These are phyloP conservation scores for Salvia miltiorrhiza DNA, from an alignment of 257 asterid genomes.

Conservation along the genomic window DNA sequence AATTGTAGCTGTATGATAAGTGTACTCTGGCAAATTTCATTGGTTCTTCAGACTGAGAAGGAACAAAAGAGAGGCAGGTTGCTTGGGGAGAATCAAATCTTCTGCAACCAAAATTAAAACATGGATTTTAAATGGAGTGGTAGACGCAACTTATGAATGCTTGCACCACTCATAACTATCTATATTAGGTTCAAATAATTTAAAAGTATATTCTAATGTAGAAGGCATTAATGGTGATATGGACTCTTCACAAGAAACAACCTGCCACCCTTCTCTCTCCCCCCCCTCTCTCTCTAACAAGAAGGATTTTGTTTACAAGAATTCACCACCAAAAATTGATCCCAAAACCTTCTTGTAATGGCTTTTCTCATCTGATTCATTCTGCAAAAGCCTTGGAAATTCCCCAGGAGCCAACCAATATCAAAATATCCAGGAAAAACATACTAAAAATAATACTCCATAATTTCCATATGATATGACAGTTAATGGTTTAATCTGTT, in stretches of 20 bases:
- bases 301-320: not conserved
- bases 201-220: not conserved
- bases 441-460: not conserved
- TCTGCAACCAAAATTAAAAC: slow-evolving; percentile 10
- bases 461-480: too few species aligned
- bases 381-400: not conserved
- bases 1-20: too few species aligned
- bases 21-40: not conserved
- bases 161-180: slow-evolving; percentile 13
- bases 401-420: not conserved
- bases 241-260: slow-evolving; percentile 11
- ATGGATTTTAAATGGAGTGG: not conserved
- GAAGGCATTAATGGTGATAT: slow-evolving; percentile 18
- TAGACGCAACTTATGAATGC: slow-evolving; percentile 15
- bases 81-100: not conserved
- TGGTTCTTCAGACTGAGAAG: slow-evolving; percentile 5
- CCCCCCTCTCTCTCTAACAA: too few species aligned
- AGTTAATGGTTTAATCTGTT: not conserved
- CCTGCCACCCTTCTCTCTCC: not conserved
- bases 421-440: not conserved
- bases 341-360: not conserved
- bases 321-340: slow-evolving; percentile 5
- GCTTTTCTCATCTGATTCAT: not conserved
- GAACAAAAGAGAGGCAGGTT: slow-evolving; percentile 6
- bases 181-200: slow-evolving; percentile 4